Evolutionary conservation across 352 stramenopile genomes (phyloP).

Genomic region (Bremia lactucae): DNA sequence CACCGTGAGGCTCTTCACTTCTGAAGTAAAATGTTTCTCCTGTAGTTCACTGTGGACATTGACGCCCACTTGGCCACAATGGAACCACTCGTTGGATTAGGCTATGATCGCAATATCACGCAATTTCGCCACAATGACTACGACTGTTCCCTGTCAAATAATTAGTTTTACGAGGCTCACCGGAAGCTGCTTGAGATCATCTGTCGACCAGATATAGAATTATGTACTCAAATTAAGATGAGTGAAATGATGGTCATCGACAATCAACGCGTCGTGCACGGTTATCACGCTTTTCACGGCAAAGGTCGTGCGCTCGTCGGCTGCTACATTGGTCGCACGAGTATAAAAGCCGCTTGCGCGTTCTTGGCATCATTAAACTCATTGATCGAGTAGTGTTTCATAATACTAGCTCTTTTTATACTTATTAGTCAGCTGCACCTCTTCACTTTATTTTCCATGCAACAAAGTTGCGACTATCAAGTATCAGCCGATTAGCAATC

Average conservation of each 20-base stretch:
- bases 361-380: conserved; percentile 70
- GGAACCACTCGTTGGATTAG: conserved; percentile 67
- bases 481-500: conserved; percentile 11
- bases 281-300: no score
- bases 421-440: no score
- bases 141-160: conserved; percentile 68
- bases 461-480: no score
- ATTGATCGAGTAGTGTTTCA: no score
- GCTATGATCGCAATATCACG: conserved; percentile 57
- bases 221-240: conserved; percentile 44
- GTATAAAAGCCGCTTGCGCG: no score
- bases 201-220: conserved; percentile 48
- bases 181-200: conserved; percentile 53
- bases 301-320: no score
- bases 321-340: no score
- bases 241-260: conserved; percentile 81
- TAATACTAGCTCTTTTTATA: no score
- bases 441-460: no score
- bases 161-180: conserved; percentile 71
- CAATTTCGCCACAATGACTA: conserved; percentile 85
- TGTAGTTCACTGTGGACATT: conserved; percentile 69
- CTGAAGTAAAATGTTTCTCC: conserved; percentile 51
- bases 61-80: conserved; percentile 67
- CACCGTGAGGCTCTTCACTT: conserved; percentile 59
- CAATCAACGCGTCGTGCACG: conserved; percentile 83